Percentiles rank a stretch among this genome's conserved stretches.
Evolutionary conservation across 768 basidiomycete species (phyloP).

Genomic region (Butyriboletus loyo): DNA sequence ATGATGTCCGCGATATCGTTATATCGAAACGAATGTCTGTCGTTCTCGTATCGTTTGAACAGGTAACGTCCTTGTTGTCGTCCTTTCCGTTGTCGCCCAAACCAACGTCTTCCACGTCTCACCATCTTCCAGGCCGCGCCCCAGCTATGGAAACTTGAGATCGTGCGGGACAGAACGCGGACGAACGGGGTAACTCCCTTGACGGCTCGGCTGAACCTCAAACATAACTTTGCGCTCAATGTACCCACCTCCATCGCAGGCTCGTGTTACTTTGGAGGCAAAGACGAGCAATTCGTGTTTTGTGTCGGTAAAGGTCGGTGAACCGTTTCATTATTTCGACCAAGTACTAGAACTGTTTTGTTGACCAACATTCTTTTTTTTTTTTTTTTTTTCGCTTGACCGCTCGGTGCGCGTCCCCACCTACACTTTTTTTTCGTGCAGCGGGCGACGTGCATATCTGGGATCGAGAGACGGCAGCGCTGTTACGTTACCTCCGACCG

Average conservation of each 20-base stretch:
- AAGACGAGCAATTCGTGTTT: conserved; percentile 73
- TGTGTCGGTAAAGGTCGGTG: conserved; percentile 70
- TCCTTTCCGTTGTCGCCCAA: not conserved
- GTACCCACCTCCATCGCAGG: conserved; percentile 68
- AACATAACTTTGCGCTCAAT: conserved; percentile 70
- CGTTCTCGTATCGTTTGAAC: conserved; percentile 39
- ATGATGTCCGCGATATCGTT: conserved; percentile 51
- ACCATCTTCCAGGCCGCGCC: conserved; percentile 52
- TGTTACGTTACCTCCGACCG: conserved; percentile 65
- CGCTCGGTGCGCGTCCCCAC: not conserved
- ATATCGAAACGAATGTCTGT: conserved; percentile 42
- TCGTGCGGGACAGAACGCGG: conserved; percentile 47
- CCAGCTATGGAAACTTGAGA: conserved; percentile 71
- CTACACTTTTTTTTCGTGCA: conserved; percentile 22
- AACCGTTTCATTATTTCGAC: not conserved
- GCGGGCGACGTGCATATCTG: conserved; percentile 83
- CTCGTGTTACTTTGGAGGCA: conserved; percentile 77
- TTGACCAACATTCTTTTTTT: not conserved
- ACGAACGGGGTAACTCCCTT: conserved; percentile 25
- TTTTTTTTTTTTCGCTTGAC: not conserved
- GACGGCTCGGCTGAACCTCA: conserved; percentile 33
- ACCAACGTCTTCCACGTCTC: not conserved
- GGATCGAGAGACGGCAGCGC: conserved; percentile 74
- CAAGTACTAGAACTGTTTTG: not conserved
- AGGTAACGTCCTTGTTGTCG: conserved; percentile 10